These are phyloP conservation scores for Aspergillus novoparasiticus DNA, from an alignment of 2,329 filamentous ascomycete genomes.

Conservation along the genomic window DNA sequence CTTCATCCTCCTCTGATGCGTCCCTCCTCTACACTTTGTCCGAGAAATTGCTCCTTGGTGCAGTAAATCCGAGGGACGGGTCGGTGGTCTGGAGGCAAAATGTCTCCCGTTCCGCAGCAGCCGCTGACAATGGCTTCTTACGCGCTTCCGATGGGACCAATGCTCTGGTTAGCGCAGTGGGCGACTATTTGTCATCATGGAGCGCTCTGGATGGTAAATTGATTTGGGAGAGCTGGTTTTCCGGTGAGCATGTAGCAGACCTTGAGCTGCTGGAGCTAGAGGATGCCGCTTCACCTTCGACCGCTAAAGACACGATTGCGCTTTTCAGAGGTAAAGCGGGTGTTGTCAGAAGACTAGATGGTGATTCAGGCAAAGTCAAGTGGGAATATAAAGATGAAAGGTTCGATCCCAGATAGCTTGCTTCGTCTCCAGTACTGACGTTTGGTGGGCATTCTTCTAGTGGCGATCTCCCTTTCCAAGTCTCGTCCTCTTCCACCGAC, in stretches of 20 bases:
- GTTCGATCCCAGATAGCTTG: slow-evolving; percentile 32
- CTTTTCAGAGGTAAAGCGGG: slow-evolving; percentile 62
- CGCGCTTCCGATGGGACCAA: slow-evolving; percentile 78
- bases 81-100: slow-evolving; percentile 83
- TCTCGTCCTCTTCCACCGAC: slow-evolving; percentile 67
- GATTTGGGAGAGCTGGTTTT: slow-evolving; percentile 70
- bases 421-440: slow-evolving; percentile 21
- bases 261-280: slow-evolving; percentile 76
- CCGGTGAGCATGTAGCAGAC: slow-evolving; percentile 45
- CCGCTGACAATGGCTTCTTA: slow-evolving; percentile 49
- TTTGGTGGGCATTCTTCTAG: slow-evolving; percentile 38
- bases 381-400: slow-evolving; percentile 75
- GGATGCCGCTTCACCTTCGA: slow-evolving; percentile 53
- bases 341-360: slow-evolving; percentile 71
- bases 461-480: slow-evolving; percentile 74
- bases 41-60: slow-evolving; percentile 79
- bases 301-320: slow-evolving; percentile 65
- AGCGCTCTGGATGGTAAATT: slow-evolving; percentile 78
- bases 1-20: slow-evolving; percentile 77
- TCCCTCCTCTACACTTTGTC: slow-evolving; percentile 90
- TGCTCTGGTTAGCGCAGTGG: slow-evolving; percentile 73
- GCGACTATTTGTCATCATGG: slow-evolving; percentile 74
- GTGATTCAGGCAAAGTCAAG: slow-evolving; percentile 68
- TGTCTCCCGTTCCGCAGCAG: slow-evolving; percentile 53
- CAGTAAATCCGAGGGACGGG: slow-evolving; percentile 85